These are phyloP conservation scores for Eucalyptus virginea DNA, from an alignment of 345 rosid species.

Conservation along the genomic window DNA sequence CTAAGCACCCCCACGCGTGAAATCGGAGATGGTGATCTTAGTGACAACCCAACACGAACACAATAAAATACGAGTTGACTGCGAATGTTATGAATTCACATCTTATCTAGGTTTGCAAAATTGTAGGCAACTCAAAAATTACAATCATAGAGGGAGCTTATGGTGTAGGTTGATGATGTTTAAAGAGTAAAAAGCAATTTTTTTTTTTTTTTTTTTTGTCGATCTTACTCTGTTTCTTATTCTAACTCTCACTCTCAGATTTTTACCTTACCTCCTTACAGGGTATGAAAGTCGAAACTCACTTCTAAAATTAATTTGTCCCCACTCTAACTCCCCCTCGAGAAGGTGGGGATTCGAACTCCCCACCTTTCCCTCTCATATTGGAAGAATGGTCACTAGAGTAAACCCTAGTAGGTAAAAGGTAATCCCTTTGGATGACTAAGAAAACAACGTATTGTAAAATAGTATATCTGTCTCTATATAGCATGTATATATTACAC, in stretches of 20 bases:
- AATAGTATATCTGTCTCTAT: neutral
- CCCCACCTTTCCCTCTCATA: rapidly evolving
- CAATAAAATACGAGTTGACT: neutral
- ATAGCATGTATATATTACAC: neutral
- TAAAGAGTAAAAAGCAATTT: neutral
- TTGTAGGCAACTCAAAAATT: neutral
- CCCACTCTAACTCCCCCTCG: rapidly evolving
- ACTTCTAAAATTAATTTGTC: too few species aligned
- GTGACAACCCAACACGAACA: neutral
- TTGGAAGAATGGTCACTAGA: rapidly evolving
- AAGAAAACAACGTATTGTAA: neutral
- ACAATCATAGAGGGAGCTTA: neutral
- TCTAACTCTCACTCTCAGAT: rapidly evolving
- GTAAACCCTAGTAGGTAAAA: neutral
- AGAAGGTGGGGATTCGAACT: too few species aligned
- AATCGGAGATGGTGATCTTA: neutral
- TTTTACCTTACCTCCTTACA: rapidly evolving
- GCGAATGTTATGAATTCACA: neutral
- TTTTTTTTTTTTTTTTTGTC: too few species aligned
- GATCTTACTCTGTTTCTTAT: rapidly evolving
- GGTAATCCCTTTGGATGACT: neutral
- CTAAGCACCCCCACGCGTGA: neutral
- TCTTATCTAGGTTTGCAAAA: neutral
- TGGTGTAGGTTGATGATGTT: neutral
- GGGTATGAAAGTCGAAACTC: rapidly evolving